Conservation (phyloP, 345 rosid species). For the Eucalyptus cloeziana region DNA sequence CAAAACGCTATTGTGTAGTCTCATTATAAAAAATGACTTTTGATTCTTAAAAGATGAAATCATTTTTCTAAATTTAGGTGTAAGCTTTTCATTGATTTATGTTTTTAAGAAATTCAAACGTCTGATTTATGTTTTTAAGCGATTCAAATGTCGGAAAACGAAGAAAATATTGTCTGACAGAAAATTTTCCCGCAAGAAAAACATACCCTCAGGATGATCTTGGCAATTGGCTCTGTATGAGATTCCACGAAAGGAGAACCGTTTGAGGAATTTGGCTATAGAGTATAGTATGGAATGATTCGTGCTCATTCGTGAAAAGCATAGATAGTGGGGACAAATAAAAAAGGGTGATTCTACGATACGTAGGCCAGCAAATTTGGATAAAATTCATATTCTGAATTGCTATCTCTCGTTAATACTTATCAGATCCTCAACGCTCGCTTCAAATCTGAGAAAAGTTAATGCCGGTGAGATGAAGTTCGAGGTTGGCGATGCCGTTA, state of each 20-base stretch:
- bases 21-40: background rate
- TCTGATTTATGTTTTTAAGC: background rate
- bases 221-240: background rate
- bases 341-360: background rate
- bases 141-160: accelerated
- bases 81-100: background rate
- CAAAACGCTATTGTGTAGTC: accelerated
- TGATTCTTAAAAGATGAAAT: background rate
- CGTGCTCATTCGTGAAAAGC: background rate
- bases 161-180: background rate
- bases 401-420: background rate
- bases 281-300: background rate
- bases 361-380: background rate
- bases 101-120: background rate
- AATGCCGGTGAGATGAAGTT: background rate
- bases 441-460: background rate
- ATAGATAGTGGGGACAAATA: background rate
- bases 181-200: background rate
- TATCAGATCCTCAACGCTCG: background rate
- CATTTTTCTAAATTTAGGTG: background rate
- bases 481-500: background rate
- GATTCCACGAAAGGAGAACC: background rate
- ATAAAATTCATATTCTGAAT: background rate
- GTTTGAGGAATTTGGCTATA: background rate
- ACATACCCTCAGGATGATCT: background rate